Evolutionary conservation across 768 basidiomycete genomes (phyloP), one percentile per base, ranked within the genome.

Genomic region (Agrocybe praecox): DNA sequence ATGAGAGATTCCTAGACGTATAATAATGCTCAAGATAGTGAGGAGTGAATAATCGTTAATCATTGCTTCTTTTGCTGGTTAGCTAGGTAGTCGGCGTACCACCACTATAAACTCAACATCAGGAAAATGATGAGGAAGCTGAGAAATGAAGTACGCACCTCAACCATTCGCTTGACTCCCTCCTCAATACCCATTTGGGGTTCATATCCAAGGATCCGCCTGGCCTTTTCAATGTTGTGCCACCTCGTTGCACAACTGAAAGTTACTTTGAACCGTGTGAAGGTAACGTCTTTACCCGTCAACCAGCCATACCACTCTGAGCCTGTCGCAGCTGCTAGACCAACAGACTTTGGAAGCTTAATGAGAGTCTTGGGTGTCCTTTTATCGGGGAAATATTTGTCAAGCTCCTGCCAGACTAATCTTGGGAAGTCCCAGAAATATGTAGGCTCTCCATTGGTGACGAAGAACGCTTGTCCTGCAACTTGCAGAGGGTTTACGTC

Each of bases 341-440:
- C 95, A 57, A 96, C 65, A 2, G 75, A 19, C 58, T 79, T 82
- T 1, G 90, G 82, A 56, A 97, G 74, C 49, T 80, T 72, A 64
- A 78, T 77, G 14, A 70, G 46, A 29, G 62, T 60, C 33, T 69
- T 71, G 4, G 67, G 66, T 58, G 72, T 75, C 56, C 82, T 80
- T 60, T 77, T 76, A 6, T 82, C 84, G 15, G 85, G 79, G 66
- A 87, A 86, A 49, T 80, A 75, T 47, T 77, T 75, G 67, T 86
- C 85, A 53, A 91, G 80, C 19, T 80, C 78, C 24, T 80, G 74
- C 94, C 93, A 98, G n/a, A 97, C 73, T 2, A 82, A 72, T 6
- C 93, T 83, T 26, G 87, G 80, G 66, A 96, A 88, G 74, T 97
- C 95, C 96, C 96, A 99, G 77, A 98, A 98, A 72, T 93, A 92